Evolutionary conservation across 2,329 filamentous ascomycete species (phyloP).

Genomic region (Emmonsiellopsis sp.): DNA sequence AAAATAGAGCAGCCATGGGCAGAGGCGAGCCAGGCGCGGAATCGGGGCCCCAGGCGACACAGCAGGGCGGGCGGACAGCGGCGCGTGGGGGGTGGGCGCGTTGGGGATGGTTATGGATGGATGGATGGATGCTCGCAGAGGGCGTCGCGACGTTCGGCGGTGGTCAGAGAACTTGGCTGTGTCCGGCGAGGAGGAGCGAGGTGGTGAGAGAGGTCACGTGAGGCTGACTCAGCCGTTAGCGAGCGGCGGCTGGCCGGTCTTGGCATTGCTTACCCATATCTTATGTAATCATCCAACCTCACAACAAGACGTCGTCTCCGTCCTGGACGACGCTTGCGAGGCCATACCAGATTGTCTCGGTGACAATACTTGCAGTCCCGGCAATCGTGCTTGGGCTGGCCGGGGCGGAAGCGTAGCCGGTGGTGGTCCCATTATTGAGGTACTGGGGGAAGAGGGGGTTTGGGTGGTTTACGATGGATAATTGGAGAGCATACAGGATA

Average conservation of each 20-base stretch:
- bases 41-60: not conserved
- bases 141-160: slow-evolving; percentile 28
- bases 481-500: too few species aligned
- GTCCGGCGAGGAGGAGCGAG: slow-evolving; percentile 18
- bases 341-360: too few species aligned
- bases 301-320: too few species aligned
- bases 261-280: not conserved
- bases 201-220: slow-evolving; percentile 24
- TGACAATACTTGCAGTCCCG: too few species aligned
- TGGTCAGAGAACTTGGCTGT: slow-evolving; percentile 30
- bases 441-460: too few species aligned
- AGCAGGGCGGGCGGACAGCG: slow-evolving; percentile 14
- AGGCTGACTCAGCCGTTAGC: slow-evolving; percentile 17
- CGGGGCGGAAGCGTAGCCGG: too few species aligned
- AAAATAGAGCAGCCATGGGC: not conserved
- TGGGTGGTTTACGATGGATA: too few species aligned
- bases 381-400: too few species aligned
- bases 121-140: slow-evolving; percentile 21
- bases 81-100: slow-evolving; percentile 25
- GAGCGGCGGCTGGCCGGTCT: not conserved
- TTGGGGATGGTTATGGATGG: slow-evolving; percentile 25
- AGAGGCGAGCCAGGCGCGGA: not conserved
- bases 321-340: too few species aligned
- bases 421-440: too few species aligned
- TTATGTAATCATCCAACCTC: too few species aligned